Base-by-base conservation (phyloP, 305 asterid genomes). In the Withania somnifera region DNA sequence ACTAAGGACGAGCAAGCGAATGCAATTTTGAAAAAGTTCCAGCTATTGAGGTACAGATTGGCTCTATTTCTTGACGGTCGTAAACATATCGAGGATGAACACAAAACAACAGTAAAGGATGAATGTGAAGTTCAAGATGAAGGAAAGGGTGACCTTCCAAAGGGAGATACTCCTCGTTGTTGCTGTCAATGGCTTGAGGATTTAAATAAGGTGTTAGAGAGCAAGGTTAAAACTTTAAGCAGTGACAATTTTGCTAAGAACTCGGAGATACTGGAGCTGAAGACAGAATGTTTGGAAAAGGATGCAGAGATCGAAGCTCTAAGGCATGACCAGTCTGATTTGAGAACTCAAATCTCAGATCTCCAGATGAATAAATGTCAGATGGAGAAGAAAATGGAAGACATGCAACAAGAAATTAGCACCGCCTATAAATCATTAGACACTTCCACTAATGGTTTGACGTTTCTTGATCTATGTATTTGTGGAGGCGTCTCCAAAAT, bases 251-350 rank as follows among this genome's bases (percentile, higher is more conserved):
- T 82, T 19, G 80, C 76, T 22, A 82, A 82, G 66, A 56, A 34
- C 84, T 82, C 84, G 3, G 80, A 82, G 75, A 71, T 69, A 36
- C 64, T 57, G 61, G 78, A 47, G 42, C 79, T 83, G 45, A 77
- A 63, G 50, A 26, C 68, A 45, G 77, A 34, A 38, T 61, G 58
- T 20, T 36, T 64, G 32, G 32, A 38, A 50, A 78, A 63, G 82
- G 85, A 63, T 60, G 69, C 20, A 52, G 82, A 60, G 78, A 77
- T 83, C 2, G 19, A 50, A 34, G 54, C 60, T 2, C 50, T 83
- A 47, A 73, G 51, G 50, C 60, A 30, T 26, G 61, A 58, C 3
- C 81, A 42, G 73, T 57, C 38, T 22, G 81, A 82, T 45, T 42
- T 82, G 81, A 73, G 50, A 14, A 51, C 32, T 77, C 54, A 83